phyloP scores from a whole-genome alignment of 176 grass and related monocot genomes.

The Neostapfia colusana region DNA sequence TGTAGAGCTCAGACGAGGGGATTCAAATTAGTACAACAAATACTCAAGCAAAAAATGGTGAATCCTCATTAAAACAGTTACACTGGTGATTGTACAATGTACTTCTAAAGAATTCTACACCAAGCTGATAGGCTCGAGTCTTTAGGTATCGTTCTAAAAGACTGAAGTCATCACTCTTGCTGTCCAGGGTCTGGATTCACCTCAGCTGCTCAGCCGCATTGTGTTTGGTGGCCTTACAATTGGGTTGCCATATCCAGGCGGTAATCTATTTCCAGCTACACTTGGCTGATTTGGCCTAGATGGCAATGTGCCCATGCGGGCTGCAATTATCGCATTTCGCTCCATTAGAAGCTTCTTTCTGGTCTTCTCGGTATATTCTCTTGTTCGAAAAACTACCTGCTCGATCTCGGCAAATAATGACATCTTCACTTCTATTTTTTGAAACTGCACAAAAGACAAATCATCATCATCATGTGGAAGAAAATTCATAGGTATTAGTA shows the following conservation, averaged over 20 bases:
- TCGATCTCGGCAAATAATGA: slow-evolving; percentile 76
- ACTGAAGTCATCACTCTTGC: slow-evolving; percentile 43
- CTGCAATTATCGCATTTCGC: slow-evolving; percentile 80
- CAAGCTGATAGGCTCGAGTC: slow-evolving; percentile 27
- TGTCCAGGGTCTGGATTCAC: not conserved
- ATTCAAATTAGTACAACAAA: slow-evolving; percentile 15
- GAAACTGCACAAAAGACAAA: slow-evolving; percentile 55
- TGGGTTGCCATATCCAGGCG: slow-evolving; percentile 55
- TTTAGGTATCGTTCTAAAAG: slow-evolving; percentile 47
- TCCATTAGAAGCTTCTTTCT: slow-evolving; percentile 84
- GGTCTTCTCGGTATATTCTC: slow-evolving; percentile 83
- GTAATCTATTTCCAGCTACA: slow-evolving; percentile 56
- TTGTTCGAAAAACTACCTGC: slow-evolving; percentile 57
- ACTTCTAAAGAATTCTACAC: slow-evolving; percentile 56
- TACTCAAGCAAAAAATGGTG: slow-evolving; percentile 15
- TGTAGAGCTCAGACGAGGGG: not conserved
- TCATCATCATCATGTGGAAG: not conserved
- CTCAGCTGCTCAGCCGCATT: slow-evolving; percentile 43
- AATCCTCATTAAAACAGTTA: slow-evolving; percentile 18
- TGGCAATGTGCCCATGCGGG: slow-evolving; percentile 57
- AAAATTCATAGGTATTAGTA: not conserved
- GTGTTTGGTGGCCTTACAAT: slow-evolving; percentile 37
- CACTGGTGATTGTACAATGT: slow-evolving; percentile 26
- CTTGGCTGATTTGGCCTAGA: slow-evolving; percentile 53
- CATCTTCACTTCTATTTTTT: slow-evolving; percentile 83